Evolutionary conservation across 129 eudicot genomes (phyloP), one percentile per base, ranked within the genome.

Genomic region (Helianthus tuberosus): DNA sequence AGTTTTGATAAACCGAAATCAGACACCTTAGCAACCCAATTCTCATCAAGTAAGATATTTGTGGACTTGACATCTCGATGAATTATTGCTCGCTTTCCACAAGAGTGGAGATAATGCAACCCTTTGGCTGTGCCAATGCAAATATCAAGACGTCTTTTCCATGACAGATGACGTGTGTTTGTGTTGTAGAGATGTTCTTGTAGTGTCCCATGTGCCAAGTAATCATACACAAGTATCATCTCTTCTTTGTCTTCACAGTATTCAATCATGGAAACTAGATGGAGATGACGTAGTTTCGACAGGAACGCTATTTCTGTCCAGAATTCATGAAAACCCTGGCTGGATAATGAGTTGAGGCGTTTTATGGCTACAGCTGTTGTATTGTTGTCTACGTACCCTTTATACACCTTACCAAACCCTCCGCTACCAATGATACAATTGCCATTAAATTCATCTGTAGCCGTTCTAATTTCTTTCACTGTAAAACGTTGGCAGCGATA

Each of bases 211-310:
- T 84, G 73, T 6, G 83, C 80, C 95, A 89, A 86, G 52, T 81
- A 86, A 17, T 86, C 95, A 60, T 89, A 89, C 17, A 89, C 95
- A n/a, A 89, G 54, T 10, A 86, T 53, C 89, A 89, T 89, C 68
- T 89, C 91, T 2, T 63, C 68, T 1, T 81, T 36, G 11, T 89
- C 85, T 43, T 89, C 89, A 57, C 91, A 89, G 14, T 80, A 84
- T 12, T 89, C 95, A 2, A 89, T 74, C 12, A 86, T 10, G 8
- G 89, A 83, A 1, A 83, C 91, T 36, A 89, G 68, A 66, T 89
- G 87, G n/a, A 74, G 74, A 44, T 87, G 95, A 3, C 88, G 83
- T 35, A 89, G 65, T 72, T 84, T 86, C 4, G 91, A 89, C 3
- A 89, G 77, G 84, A 89, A 53, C 49, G 71, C 79, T 12, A 89